These are phyloP conservation scores for Stipa capillata DNA, from an alignment of 176 grass and related monocot species.

Conservation along the genomic window DNA sequence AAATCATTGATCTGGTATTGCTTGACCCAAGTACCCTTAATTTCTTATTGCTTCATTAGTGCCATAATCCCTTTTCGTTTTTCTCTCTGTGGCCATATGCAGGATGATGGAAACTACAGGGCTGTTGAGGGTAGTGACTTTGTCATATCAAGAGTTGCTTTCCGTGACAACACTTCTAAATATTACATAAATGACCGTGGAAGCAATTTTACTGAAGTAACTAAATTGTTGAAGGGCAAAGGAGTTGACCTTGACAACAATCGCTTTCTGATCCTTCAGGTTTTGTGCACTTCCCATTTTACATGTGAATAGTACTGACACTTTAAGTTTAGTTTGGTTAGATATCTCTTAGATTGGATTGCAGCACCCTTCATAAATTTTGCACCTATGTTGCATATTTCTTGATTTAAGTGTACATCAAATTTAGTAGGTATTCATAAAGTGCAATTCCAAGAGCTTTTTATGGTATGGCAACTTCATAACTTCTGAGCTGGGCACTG, in stretches of 20 bases:
- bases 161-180: slow-evolving; percentile 85
- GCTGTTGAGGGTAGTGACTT: slow-evolving; percentile 79
- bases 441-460: not conserved
- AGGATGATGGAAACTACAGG: slow-evolving; percentile 77
- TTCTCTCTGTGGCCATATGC: slow-evolving; percentile 15
- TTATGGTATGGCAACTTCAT: slow-evolving; percentile 2
- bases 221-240: slow-evolving; percentile 78
- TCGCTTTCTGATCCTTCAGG: slow-evolving; percentile 97
- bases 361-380: not conserved
- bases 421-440: not conserved
- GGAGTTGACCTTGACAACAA: slow-evolving; percentile 99
- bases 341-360: not conserved
- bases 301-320: not conserved
- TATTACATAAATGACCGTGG: slow-evolving; percentile 88
- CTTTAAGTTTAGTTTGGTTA: not conserved
- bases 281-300: slow-evolving; percentile 29
- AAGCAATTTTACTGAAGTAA: slow-evolving; percentile 98
- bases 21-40: slow-evolving; percentile 17
- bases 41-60: not conserved
- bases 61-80: slow-evolving; percentile 7
- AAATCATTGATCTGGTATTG: slow-evolving; percentile 94
- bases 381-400: not conserved
- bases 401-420: not conserved
- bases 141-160: slow-evolving; percentile 78
- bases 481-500: slow-evolving; percentile 19